A percentile compares a stretch with the other conserved stretches of the same genome.
These are phyloP conservation scores for Talaromyces sp. DNA, from an alignment of 2,329 filamentous ascomycete genomes.

Conservation along the genomic window DNA sequence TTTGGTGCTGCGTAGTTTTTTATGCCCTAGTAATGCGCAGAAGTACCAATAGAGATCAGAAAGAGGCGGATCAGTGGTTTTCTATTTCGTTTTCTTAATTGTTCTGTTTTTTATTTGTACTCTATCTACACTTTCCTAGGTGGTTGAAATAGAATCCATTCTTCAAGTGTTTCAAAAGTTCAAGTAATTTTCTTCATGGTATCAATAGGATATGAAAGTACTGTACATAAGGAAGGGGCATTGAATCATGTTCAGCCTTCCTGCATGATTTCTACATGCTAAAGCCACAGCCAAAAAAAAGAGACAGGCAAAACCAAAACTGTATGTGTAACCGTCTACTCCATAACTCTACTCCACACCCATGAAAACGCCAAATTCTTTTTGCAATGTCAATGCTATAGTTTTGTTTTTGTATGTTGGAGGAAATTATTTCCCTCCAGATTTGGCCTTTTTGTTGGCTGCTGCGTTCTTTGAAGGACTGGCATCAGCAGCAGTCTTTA, in stretches of 20 bases:
- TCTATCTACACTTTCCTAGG: conserved; percentile 5
- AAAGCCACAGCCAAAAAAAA: background rate
- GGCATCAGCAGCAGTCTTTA: background rate
- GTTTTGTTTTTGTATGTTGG: background rate
- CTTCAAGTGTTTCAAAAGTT: background rate
- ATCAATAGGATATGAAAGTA: background rate
- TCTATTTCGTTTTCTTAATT: conserved; percentile 1
- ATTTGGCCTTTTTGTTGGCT: conserved; percentile 11
- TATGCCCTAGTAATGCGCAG: background rate
- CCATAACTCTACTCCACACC: background rate
- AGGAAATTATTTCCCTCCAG: background rate
- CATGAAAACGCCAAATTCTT: background rate
- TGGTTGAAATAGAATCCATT: conserved; percentile 7
- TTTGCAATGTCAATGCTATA: background rate
- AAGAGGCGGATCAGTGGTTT: conserved; percentile 4
- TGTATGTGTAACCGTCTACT: background rate
- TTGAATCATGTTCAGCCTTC: background rate
- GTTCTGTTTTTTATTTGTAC: conserved; percentile 9
- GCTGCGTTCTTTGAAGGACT: conserved; percentile 7
- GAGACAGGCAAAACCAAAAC: background rate
- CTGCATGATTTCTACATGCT: background rate
- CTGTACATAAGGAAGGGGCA: background rate
- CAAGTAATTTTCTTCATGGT: background rate
- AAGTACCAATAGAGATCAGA: background rate
- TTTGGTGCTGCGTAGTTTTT: background rate